Conservation (phyloP, 768 basidiomycete genomes). For the Fomitopsis serialis region DNA sequence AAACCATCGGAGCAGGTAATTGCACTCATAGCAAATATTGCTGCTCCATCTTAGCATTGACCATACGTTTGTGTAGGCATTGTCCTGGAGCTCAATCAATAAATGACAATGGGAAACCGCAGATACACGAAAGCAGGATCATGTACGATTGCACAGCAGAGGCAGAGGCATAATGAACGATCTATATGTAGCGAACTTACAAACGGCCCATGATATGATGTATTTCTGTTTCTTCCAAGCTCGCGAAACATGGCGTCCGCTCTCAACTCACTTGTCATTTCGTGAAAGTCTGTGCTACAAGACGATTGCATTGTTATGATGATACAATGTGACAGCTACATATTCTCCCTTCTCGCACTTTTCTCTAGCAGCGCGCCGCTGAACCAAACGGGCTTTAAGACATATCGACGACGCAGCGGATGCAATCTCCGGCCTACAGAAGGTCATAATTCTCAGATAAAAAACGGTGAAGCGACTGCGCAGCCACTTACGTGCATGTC, state of each 20-base stretch:
- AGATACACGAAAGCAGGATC: too few relatives aligned
- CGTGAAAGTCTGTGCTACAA: too few relatives aligned
- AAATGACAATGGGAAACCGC: background rate
- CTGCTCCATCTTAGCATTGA: background rate
- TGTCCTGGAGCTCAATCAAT: constrained; percentile 12
- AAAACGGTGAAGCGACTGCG: background rate
- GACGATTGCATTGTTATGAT: background rate
- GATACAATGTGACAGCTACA: background rate
- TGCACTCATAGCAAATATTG: background rate
- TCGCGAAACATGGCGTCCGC: too few relatives aligned
- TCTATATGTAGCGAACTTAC: too few relatives aligned
- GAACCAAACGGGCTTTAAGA: constrained; percentile 2
- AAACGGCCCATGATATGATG: too few relatives aligned
- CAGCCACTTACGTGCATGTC: constrained; percentile 87
- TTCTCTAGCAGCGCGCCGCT: background rate
- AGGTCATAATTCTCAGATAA: constrained; percentile 6
- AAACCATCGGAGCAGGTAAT: constrained; percentile 86
- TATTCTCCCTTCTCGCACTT: background rate
- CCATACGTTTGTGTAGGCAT: constrained; percentile 6
- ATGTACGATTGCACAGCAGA: too few relatives aligned
- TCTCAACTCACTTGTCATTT: too few relatives aligned
- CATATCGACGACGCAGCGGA: constrained; percentile 96
- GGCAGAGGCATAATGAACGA: too few relatives aligned
- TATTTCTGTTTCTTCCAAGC: too few relatives aligned
- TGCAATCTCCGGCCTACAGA: constrained; percentile 73